Evolutionary conservation across 768 basidiomycete species (phyloP), one percentile per base, ranked within the genome.

Genomic region (Boletus speciosus): DNA sequence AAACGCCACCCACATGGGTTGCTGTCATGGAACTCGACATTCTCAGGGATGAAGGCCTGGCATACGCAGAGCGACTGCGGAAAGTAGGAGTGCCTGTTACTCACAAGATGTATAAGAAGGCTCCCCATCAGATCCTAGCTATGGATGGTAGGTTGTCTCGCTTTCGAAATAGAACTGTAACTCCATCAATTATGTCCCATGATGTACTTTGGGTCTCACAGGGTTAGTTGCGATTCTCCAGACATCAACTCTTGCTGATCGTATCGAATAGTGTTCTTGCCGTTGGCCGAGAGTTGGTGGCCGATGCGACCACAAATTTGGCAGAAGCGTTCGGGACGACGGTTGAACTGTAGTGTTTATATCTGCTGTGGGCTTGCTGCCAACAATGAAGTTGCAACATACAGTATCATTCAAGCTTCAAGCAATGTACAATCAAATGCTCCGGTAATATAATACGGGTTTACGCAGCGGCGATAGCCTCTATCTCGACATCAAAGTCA

Each of bases 401-500:
- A 44, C 23, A 39, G 32, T n/a, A 32, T 46, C 38, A 54, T 55
- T 38, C n/a, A 47, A 44, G 19, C 3, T 55, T 38, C n/a, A 47
- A 44, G 19, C 3, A 16, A 29, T 36, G 16, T 16, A 36, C 25
- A 12, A 37, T 25, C 34, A 27, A 41, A 27, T n/a, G 35, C 36
- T 29, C 3, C 14, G 11, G 8, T 41, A 31, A 29, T 54, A 37
- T 6, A 40, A 37, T 11, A n/a, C 15, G 15, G 14, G 23, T 14
- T 62, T 47, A 67, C 41, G 52, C 58, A 32, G 78, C 67, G n/a
- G 84, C 82, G 55, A 85, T 84, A 8, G 77, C 81, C 67, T 89
- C 88, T 38, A 89, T 83, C 74, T 91, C 88, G 40, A 88, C 76
- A 59, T 86, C 78, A 6, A 88, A 86, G 55, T 86, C 85, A 60